phyloP scores from a whole-genome alignment of 108 stramenopile genomes.

The Cylindrotheca closterium region DNA sequence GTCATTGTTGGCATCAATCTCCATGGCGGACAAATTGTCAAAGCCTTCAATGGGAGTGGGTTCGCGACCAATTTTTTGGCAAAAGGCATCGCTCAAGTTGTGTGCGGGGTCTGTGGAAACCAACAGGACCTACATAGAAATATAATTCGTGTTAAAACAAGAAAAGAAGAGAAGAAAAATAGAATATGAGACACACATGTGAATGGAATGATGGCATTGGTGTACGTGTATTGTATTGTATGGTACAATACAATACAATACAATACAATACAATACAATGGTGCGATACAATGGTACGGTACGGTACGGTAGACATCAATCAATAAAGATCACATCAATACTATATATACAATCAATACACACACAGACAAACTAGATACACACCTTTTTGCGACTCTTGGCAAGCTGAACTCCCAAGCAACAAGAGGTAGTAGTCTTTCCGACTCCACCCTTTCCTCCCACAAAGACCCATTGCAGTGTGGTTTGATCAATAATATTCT shows the following conservation, averaged over 20 bases:
- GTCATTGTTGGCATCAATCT: constrained; percentile 95
- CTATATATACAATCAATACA: constrained; percentile 9
- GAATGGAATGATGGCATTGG: not conserved
- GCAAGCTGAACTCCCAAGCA: constrained; percentile 92
- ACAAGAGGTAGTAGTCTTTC: constrained; percentile 98
- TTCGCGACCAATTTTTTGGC: constrained; percentile 98
- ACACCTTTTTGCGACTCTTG: constrained; percentile 80
- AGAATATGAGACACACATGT: not conserved
- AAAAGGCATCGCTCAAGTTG: constrained; percentile 98
- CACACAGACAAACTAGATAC: constrained; percentile 21
- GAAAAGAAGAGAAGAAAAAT: constrained; percentile 2
- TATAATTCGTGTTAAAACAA: not conserved
- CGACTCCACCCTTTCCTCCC: constrained; percentile 99
- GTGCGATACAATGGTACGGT: too few relatives aligned
- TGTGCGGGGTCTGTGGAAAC: constrained; percentile 99
- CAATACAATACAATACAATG: too few relatives aligned
- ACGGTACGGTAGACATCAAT: too few relatives aligned
- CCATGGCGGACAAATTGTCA: constrained; percentile 95
- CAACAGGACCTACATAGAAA: constrained; percentile 69
- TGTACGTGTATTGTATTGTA: not conserved
- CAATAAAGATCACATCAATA: not conserved
- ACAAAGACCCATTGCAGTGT: constrained; percentile 99
- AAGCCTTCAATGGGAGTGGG: constrained; percentile 97
- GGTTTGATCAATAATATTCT: constrained; percentile 96
- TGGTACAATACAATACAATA: too few relatives aligned